Evolutionary conservation across 2,329 filamentous ascomycete species (phyloP), one percentile per base, ranked within the genome.

Genomic region (Aschersonia sp.): DNA sequence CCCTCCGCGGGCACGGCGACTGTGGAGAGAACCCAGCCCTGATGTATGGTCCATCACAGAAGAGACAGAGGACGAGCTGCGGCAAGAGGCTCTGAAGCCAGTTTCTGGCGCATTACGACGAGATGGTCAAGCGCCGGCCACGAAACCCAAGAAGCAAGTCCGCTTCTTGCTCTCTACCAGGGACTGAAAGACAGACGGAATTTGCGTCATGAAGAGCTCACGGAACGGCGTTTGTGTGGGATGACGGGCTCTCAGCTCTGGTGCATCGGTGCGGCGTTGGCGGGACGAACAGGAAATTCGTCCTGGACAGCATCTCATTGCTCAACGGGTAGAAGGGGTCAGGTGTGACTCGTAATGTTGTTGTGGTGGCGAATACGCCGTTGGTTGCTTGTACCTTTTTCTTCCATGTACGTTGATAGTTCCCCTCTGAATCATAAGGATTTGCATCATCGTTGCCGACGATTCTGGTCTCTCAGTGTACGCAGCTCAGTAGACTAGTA

Each of bases 1-100:
- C 45, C 61, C 59, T 35, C 65, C 56, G 51, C 65, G 68, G 43
- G 69, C 71, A 6, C 55, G 59, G 20, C 63, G 64, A 45, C 55
- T 75, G 1, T 79, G 75, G 75, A 65, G 74, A 40, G 70, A 76
- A 60, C 75, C 75, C 5, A 78, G 75, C 55, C 74, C 74, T 0
- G 74, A 78, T 47, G 75, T 79, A 3, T 79, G 74, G 70, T 72
- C 72, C 31, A 79, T 79, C 48, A 71, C 76, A 59, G 75, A 79
- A 58, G 74, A 78, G 62, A 71, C 71, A 1, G 74, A 77, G 61
- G 72, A 74, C 55, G 72, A 76, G 54, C 58, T 59, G 59, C 53
- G 7, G 7, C 32, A 38, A 38, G 61, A 7, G 64, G 62, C 52
- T 55, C 61, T 35, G 53, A 59, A 47, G 58, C 61, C 45, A 57